Evolutionary conservation across 305 asterid genomes (phyloP).

Genomic region (Fraxinus greggii): DNA sequence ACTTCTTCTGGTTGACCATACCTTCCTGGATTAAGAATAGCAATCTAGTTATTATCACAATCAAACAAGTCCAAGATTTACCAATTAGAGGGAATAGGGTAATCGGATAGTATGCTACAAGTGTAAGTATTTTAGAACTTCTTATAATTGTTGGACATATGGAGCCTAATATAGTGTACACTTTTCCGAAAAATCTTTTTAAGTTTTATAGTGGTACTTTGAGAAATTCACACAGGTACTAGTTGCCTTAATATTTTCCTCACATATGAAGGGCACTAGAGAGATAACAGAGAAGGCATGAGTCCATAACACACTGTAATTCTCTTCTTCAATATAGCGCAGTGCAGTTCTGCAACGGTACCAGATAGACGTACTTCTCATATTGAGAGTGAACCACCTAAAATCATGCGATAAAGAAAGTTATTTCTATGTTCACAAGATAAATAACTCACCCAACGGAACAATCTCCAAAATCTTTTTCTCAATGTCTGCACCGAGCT

Average conservation of each 20-base stretch:
- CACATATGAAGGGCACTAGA: neutral
- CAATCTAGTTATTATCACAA: slow-evolving; percentile 5
- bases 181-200: too few species aligned
- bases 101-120: neutral
- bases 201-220: neutral
- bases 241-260: neutral
- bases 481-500: slow-evolving; percentile 75
- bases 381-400: neutral
- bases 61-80: neutral
- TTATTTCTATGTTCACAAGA: neutral
- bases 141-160: neutral
- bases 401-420: neutral
- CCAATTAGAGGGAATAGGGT: neutral
- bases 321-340: neutral
- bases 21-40: slow-evolving; percentile 53
- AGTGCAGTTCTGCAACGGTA: neutral
- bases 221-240: neutral
- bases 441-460: slow-evolving; percentile 70
- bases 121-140: neutral
- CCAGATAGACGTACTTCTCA: neutral
- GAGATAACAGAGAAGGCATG: neutral
- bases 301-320: neutral
- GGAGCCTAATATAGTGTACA: too few species aligned
- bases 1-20: slow-evolving; percentile 93
- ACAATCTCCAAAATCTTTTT: slow-evolving; percentile 75